Evolutionary conservation across 2,329 filamentous ascomycete genomes (phyloP), one percentile per base, ranked within the genome.

Genomic region (Capronia epimyces): DNA sequence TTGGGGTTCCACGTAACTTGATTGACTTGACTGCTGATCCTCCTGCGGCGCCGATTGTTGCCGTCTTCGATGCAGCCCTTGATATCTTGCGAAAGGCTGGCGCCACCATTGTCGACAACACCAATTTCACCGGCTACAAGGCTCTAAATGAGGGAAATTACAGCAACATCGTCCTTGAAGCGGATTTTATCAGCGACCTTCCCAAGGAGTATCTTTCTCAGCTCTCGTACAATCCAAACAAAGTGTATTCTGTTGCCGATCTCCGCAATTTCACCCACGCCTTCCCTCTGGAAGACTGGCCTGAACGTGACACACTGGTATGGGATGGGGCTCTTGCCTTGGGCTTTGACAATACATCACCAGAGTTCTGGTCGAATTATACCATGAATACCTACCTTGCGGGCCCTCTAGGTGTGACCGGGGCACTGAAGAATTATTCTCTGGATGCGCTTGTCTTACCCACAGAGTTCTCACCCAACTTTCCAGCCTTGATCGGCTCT

Each of bases 401-500:
- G 7, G 80, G 77, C 1, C 70, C 76, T 40, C 78, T 79, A 7
- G 83, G 83, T 0, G 67, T 87, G 2, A 70, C 81, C 0, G 83
- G 82, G 0, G 79, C 82, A 0, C 65, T 87, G 0, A 60, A 71
- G 4, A 75, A 75, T 1, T 69, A 80, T 56, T 73, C 75, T 3
- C 73, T 86, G 1, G 80, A 83, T 57, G 83, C 82, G 1, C 66
- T 86, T 3, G 72, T 86, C 1, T 56, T 85, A 3, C 83, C 83
- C 0, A 80, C 80, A 0, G 57, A 66, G 10, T 67, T 74, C 18
- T 70, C 76, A 0, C 66, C 72, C 0, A 64, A 67, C 1, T 69
- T 79, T 3, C 74, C 79, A 1, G 79, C 78, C 1, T 66, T 81
- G 16, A 72, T 82, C 0, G 82, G 82, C 1, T 71, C 74, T 0